Percentiles rank a stretch among this genome's conserved stretches.
phyloP scores from a whole-genome alignment of 441 rosid genomes.

The Croton setiger region DNA sequence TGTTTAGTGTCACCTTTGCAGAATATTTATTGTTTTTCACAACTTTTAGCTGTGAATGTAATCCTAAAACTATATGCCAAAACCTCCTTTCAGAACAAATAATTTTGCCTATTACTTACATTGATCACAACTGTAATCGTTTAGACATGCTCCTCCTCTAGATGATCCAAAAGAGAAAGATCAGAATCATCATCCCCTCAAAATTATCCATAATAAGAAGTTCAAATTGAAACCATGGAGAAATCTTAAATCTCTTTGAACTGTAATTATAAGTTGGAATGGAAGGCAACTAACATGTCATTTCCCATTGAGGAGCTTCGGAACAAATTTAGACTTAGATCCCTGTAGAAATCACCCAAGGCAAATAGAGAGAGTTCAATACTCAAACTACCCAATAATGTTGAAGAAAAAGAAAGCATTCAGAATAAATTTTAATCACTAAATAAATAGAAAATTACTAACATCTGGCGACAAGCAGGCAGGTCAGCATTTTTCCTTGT shows the following conservation, averaged over 20 bases:
- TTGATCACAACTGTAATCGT: slow-evolving; percentile 22
- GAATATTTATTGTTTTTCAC: no score
- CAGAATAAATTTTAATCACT: background rate
- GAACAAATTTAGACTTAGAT: slow-evolving; percentile 28
- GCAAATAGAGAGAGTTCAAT: slow-evolving; percentile 6
- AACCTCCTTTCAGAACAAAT: background rate
- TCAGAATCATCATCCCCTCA: slow-evolving; percentile 14
- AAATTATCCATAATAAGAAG: background rate
- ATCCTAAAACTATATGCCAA: no score
- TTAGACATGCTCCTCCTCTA: slow-evolving; percentile 32
- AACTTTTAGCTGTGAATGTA: no score
- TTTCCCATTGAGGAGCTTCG: slow-evolving; percentile 27
- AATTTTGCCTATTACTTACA: slow-evolving; percentile 23
- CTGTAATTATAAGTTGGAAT: background rate
- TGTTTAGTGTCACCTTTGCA: no score
- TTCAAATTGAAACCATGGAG: background rate
- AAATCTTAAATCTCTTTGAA: background rate
- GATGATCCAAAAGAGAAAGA: slow-evolving; percentile 12
- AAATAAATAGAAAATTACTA: background rate
- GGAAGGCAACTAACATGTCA: slow-evolving; percentile 28
- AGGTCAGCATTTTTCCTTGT: slow-evolving; percentile 26
- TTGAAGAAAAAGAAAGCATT: slow-evolving; percentile 4
- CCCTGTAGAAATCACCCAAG: slow-evolving; percentile 20
- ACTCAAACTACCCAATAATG: background rate
- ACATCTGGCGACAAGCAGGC: slow-evolving; percentile 25